Conservation (phyloP, 768 basidiomycete species). For the Obba rivulosa region DNA sequence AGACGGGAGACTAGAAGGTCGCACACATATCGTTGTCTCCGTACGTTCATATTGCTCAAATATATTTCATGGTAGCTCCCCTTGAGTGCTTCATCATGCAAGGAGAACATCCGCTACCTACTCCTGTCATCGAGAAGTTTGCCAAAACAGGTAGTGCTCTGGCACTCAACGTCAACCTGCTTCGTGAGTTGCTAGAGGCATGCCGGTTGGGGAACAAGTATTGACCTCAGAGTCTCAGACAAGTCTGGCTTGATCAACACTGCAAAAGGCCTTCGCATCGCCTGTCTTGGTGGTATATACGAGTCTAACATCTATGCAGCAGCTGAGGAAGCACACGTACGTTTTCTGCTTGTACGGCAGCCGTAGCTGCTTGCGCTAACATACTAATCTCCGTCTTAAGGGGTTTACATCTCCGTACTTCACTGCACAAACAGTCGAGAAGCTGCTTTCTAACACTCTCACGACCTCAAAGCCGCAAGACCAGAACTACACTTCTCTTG, state of each 20-base stretch:
- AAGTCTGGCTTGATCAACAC: slow-evolving; percentile 82
- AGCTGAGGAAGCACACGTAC: slow-evolving; percentile 60
- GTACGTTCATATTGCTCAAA: slow-evolving; percentile 7
- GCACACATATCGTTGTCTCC: slow-evolving; percentile 10
- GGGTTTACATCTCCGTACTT: slow-evolving; percentile 78
- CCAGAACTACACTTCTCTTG: slow-evolving; percentile 56
- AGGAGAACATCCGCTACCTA: slow-evolving; percentile 72
- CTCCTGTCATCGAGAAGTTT: slow-evolving; percentile 68
- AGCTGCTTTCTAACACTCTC: slow-evolving; percentile 66
- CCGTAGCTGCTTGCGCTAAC: background rate
- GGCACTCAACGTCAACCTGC: slow-evolving; percentile 74
- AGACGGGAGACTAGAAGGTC: slow-evolving; percentile 64
- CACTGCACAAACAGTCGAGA: slow-evolving; percentile 61
- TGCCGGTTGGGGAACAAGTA: background rate
- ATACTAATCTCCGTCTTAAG: slow-evolving; percentile 27
- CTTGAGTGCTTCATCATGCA: slow-evolving; percentile 92
- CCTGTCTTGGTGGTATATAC: slow-evolving; percentile 77
- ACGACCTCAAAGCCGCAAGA: slow-evolving; percentile 39
- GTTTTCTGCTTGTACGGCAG: no score
- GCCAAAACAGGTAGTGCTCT: slow-evolving; percentile 74
- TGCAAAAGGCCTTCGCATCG: slow-evolving; percentile 75
- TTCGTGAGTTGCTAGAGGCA: slow-evolving; percentile 52
- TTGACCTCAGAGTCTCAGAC: slow-evolving; percentile 36
- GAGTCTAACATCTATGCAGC: slow-evolving; percentile 54
- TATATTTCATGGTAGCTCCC: slow-evolving; percentile 48